Base-by-base conservation (phyloP, 352 stramenopile genomes). In the Phytopythium kandeliae region DNA sequence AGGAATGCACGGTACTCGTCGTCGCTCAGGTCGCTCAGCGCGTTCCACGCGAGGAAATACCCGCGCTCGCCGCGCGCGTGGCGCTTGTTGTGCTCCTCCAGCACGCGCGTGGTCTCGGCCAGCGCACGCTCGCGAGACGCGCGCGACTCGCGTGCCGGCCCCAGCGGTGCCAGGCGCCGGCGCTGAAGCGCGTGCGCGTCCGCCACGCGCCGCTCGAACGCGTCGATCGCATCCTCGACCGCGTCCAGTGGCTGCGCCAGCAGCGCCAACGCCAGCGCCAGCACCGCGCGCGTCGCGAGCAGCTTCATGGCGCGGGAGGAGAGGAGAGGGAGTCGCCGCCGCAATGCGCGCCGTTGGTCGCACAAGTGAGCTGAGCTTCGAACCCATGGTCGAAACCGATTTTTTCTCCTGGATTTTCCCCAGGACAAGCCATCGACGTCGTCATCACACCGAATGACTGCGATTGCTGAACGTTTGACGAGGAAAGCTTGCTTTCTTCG, bases 1-100 rank as follows among this genome's bases (percentile, higher is more conserved):
- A 92, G 54, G 52, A 89, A 88, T 1, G 58, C 59, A 33, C 60
- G 55, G 62, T 89, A 92, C 56, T 92, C 74, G 28, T 75, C 65
- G 28, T 78, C 64, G 22, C 64, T 89, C 38, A 89, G 57, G 58
- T 89, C 81, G 51, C 74, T 86, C 24, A 89, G 63, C 34, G 71
- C 64, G 43, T 89, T 92, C 44, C 74, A 85, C 28, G 63, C 57
- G 60, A 89, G 57, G 19, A 77, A 85, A 49, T 69, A 89, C 7
- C 61, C 66, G 33, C 61, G 67, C 16, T 58, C 53, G 43, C 74
- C 74, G 22, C 40, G 40, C 24, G 40, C 40, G 22, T 46, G 40
- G 40, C 22, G 40, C 19, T 54, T 64, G 36, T 54, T 30, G 25
- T 85, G 63, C 47, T 63, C 58, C 11, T 74, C 63, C 2, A 89